Base-by-base conservation (phyloP, 2,329 filamentous ascomycete genomes). In the Xylariaceae sp. region DNA sequence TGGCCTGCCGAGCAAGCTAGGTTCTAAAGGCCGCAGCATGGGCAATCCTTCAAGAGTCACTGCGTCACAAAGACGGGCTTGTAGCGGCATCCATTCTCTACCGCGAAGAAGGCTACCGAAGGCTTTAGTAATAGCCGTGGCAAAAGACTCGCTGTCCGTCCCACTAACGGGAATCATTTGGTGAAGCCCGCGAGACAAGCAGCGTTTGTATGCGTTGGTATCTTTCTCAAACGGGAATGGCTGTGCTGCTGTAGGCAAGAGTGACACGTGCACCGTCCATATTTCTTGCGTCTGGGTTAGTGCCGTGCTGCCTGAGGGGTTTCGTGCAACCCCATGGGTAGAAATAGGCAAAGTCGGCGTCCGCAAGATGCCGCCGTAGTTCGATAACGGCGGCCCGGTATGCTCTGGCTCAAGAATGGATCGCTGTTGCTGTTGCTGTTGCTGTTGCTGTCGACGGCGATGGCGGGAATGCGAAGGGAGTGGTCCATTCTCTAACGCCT, bases 221-320 rank as follows among this genome's bases (percentile, higher is more conserved):
- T 83, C 80, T 63, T 81, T 80, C 66, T 84, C 81, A 63, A 84
- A 84, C 0, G 81, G 81, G 58, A 83, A 82, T 4, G 80, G 77
- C 52, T 79, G 76, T 32, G 74, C 74, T 12, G 71, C 72, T 44
- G 75, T 77, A 3, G 81, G 81, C 36, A 84, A 71, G 12, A 84
- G 73, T 2, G 81, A 84, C 34, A 84, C 72, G 61, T 84, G 80
- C 26, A 84, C 78, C 1, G 80, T 83, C 81, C 81, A 84, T 5
- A 63, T 61, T 9, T 55, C 61, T 54, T 51, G 46, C 15, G 47
- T 54, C 40, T 56, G 58, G 26, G 19, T 44, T 19, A 37, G 42
- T 41, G 48, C 34, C 12, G 40, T 34, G 19, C 46, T 48, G 18
- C 46, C 19, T 4, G 40, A 30, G 13, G 43, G 29, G 19, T 32